Evolutionary conservation across 1,284 basidiomycete species (phyloP).

Genomic region (Sporisorium iseilematis-ciliati): DNA sequence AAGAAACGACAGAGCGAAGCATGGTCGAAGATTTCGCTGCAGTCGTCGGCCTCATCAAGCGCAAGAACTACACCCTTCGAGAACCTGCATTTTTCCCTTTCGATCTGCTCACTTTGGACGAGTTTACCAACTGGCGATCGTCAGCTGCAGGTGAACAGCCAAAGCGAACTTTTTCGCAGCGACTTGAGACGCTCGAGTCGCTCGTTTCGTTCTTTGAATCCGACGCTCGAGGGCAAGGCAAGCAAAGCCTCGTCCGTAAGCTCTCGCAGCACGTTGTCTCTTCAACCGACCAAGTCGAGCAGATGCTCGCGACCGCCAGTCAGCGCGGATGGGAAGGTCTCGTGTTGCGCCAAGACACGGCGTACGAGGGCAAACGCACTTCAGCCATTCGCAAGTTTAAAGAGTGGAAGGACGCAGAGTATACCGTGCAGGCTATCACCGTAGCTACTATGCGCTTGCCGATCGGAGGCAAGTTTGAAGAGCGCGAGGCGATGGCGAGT

Average conservation of each 20-base stretch:
- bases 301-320: conserved; percentile 27
- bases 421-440: conserved; percentile 38
- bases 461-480: conserved; percentile 43
- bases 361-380: conserved; percentile 57
- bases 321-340: conserved; percentile 56
- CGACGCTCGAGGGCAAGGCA: conserved; percentile 6
- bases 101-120: conserved; percentile 53
- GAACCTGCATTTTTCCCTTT: conserved; percentile 54
- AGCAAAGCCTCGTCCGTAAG: conserved; percentile 25
- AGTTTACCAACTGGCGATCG: conserved; percentile 47
- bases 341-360: conserved; percentile 44
- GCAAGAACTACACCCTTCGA: conserved; percentile 33
- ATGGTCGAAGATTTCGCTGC: conserved; percentile 56
- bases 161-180: conserved; percentile 33
- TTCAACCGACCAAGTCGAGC: conserved; percentile 13
- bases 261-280: conserved; percentile 43
- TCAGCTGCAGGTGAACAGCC: background rate
- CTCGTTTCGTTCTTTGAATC: conserved; percentile 28
- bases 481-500: conserved; percentile 43
- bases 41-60: conserved; percentile 42
- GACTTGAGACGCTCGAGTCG: conserved; percentile 24
- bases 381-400: conserved; percentile 54
- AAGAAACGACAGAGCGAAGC: conserved; percentile 6
- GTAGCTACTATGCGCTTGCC: conserved; percentile 52
- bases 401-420: conserved; percentile 59